phyloP scores from a whole-genome alignment of 106 monocot species.

The Gastrodia elata region DNA sequence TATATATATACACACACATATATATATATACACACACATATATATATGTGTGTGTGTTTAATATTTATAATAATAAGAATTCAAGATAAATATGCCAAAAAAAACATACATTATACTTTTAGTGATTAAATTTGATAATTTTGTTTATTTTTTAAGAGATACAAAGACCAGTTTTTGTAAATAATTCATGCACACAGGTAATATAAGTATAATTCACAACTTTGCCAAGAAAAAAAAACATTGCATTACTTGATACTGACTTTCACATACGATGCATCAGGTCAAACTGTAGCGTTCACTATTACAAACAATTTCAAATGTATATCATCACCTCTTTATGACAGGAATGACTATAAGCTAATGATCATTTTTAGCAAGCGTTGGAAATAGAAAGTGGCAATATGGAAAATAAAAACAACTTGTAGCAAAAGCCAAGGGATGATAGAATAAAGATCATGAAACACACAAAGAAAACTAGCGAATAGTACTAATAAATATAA shows the following conservation, averaged over 20 bases:
- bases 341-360: neutral
- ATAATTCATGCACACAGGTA: no score
- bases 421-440: neutral
- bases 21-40: no score
- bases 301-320: neutral
- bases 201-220: neutral
- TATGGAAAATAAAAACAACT: neutral
- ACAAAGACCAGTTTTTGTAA: no score
- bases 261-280: neutral
- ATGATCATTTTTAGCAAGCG: neutral
- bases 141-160: no score
- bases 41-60: no score
- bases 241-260: neutral
- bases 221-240: neutral
- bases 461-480: no score
- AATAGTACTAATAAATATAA: neutral
- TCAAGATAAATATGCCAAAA: no score
- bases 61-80: no score
- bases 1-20: no score
- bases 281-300: neutral
- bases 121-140: no score
- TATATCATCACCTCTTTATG: neutral
- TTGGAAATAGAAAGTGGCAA: neutral
- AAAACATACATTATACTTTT: no score
- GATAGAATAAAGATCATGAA: no score